phyloP scores from a whole-genome alignment of 805 yeast genomes.

The Blastobotrys peoriensis region DNA sequence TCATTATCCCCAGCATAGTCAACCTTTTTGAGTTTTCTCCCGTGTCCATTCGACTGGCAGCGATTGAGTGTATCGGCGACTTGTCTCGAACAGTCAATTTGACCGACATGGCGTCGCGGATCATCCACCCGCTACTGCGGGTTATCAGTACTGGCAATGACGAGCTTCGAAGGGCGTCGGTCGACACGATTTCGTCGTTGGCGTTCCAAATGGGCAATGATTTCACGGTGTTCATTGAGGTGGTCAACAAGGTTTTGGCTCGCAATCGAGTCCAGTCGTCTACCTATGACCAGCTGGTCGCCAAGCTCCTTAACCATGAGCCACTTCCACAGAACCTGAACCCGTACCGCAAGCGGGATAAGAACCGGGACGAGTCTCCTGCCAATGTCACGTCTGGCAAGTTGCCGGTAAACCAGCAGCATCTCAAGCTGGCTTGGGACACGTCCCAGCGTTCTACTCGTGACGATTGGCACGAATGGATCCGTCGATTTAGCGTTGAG shows the following conservation, averaged over 20 bases:
- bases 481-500: slow-evolving; percentile 77
- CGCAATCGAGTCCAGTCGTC: slow-evolving; percentile 62
- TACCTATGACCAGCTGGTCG: slow-evolving; percentile 74
- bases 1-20: slow-evolving; percentile 81
- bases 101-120: slow-evolving; percentile 83
- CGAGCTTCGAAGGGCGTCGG: slow-evolving; percentile 57
- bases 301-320: slow-evolving; percentile 73
- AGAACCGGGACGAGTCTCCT: slow-evolving; percentile 48
- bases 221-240: slow-evolving; percentile 79
- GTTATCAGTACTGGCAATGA: slow-evolving; percentile 48
- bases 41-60: slow-evolving; percentile 54
- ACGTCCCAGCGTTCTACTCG: slow-evolving; percentile 80
- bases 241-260: slow-evolving; percentile 56
- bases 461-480: slow-evolving; percentile 99
- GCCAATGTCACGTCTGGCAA: slow-evolving; percentile 67
- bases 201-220: slow-evolving; percentile 78
- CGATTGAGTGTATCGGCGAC: slow-evolving; percentile 79
- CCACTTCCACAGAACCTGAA: slow-evolving; percentile 74
- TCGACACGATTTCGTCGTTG: slow-evolving; percentile 71
- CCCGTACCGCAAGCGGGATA: slow-evolving; percentile 42
- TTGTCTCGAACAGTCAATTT: slow-evolving; percentile 65
- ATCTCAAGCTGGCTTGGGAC: slow-evolving; percentile 82
- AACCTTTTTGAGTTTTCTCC: slow-evolving; percentile 70
- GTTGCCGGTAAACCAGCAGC: slow-evolving; percentile 60
- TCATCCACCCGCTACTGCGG: slow-evolving; percentile 78